Conservation (phyloP, 164 flowering plant genomes). For the Aristolochia californica region DNA sequence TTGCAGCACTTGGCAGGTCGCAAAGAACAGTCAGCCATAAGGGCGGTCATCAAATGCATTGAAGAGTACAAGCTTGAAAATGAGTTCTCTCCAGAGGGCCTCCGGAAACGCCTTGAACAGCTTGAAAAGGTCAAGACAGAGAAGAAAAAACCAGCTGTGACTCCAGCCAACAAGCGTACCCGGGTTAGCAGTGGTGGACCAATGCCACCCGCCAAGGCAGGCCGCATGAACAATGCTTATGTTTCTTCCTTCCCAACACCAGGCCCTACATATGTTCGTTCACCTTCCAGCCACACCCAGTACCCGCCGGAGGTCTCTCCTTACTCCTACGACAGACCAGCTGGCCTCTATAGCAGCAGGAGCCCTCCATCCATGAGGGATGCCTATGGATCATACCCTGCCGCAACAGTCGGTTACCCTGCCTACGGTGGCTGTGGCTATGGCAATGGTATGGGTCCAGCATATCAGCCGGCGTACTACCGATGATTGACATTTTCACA, state of each 20-base stretch:
- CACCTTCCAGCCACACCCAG: slow-evolving; percentile 46
- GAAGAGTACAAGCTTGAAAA: slow-evolving; percentile 89
- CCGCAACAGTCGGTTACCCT: slow-evolving; percentile 27
- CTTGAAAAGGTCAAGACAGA: slow-evolving; percentile 78
- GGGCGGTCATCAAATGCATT: slow-evolving; percentile 85
- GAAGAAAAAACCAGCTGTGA: slow-evolving; percentile 66
- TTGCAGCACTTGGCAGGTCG: slow-evolving; percentile 64
- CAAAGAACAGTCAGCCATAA: slow-evolving; percentile 87
- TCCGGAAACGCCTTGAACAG: slow-evolving; percentile 83
- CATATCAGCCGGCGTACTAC: slow-evolving; percentile 31
- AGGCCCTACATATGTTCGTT: slow-evolving; percentile 51
- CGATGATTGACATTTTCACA: slow-evolving; percentile 17
- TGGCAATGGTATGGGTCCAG: slow-evolving; percentile 24
- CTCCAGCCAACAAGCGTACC: slow-evolving; percentile 85
- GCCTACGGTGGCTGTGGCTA: slow-evolving; percentile 28
- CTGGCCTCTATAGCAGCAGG: slow-evolving; percentile 52
- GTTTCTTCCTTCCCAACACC: slow-evolving; percentile 78
- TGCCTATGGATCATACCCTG: slow-evolving; percentile 32
- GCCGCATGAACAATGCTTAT: slow-evolving; percentile 78
- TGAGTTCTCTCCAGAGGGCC: slow-evolving; percentile 80
- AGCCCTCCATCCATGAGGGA: slow-evolving; percentile 43
- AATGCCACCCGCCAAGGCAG: slow-evolving; percentile 99
- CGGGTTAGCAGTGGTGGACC: slow-evolving; percentile 81
- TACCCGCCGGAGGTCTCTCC: slow-evolving; percentile 44
- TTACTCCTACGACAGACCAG: slow-evolving; percentile 37